Evolutionary conservation across 2,329 filamentous ascomycete species (phyloP).

Genomic region (Bisporella sp.): DNA sequence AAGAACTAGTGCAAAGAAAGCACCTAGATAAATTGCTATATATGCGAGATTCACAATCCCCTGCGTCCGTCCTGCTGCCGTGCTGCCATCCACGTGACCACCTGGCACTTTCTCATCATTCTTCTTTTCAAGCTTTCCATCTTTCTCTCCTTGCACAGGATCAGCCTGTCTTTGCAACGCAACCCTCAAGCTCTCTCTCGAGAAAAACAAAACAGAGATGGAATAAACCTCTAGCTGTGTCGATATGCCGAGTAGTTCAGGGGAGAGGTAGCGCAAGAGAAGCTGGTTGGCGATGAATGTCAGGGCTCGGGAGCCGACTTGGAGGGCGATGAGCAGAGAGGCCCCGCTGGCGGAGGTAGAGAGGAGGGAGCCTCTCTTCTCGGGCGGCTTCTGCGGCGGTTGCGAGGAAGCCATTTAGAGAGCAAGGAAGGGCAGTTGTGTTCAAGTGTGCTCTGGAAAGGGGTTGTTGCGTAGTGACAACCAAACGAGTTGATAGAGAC

Average conservation of each 20-base stretch:
- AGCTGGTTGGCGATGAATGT: constrained; percentile 92
- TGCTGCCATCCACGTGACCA: constrained; percentile 20
- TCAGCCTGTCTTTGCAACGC: constrained; percentile 74
- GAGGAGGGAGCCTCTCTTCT: background rate
- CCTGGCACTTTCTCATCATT: constrained; percentile 11
- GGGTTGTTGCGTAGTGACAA: too few relatives aligned
- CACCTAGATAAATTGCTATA: constrained; percentile 63
- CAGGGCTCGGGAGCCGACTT: constrained; percentile 77
- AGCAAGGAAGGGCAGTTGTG: too few relatives aligned
- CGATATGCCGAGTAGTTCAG: constrained; percentile 74
- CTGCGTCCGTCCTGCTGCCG: constrained; percentile 46
- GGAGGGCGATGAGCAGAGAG: constrained; percentile 66
- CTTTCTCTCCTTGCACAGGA: constrained; percentile 13
- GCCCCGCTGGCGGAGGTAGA: constrained; percentile 20
- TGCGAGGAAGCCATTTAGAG: too few relatives aligned
- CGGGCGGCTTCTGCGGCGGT: too few relatives aligned
- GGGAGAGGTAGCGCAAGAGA: constrained; percentile 80
- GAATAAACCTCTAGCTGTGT: constrained; percentile 91
- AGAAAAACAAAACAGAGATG: constrained; percentile 89
- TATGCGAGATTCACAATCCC: constrained; percentile 85
- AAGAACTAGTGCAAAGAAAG: constrained; percentile 55
- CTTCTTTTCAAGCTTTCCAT: constrained; percentile 9
- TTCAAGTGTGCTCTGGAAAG: too few relatives aligned
- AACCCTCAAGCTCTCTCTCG: constrained; percentile 84
- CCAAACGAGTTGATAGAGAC: too few relatives aligned